phyloP scores from a whole-genome alignment of 192 early-diverging fungal genomes.

The Entrophospora sp. region DNA sequence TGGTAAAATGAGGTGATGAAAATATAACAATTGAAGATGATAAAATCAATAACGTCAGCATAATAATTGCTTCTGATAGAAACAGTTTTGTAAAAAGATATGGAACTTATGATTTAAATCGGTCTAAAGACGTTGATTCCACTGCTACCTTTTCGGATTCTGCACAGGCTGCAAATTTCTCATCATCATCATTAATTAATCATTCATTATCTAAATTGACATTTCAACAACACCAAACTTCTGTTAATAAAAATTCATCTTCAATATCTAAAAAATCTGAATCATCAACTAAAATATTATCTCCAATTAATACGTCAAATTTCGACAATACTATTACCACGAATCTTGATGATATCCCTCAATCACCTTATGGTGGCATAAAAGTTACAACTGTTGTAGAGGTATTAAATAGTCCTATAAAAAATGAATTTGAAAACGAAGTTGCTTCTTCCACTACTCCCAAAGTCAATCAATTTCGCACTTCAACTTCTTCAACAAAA shows the following conservation, averaged over 20 bases:
- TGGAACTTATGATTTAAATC: constrained; percentile 5
- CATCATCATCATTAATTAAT: background rate
- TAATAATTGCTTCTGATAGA: too few species aligned
- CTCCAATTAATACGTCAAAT: background rate
- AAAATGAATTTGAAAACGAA: too few species aligned
- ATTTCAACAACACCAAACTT: background rate
- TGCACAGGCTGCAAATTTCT: background rate
- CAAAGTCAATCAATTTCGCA: background rate
- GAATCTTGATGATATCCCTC: background rate
- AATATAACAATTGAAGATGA: too few species aligned
- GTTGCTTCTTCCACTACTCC: background rate
- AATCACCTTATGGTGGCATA: constrained; percentile 2
- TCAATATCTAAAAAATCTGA: too few species aligned
- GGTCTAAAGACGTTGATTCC: background rate
- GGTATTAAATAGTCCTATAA: background rate
- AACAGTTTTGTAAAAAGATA: constrained; percentile 5
- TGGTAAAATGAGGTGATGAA: too few species aligned
- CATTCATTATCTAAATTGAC: too few species aligned
- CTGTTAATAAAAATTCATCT: too few species aligned
- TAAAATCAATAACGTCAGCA: too few species aligned
- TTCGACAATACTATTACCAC: background rate
- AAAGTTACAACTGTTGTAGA: background rate
- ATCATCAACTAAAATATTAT: background rate
- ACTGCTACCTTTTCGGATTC: background rate
- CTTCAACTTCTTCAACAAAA: background rate